phyloP scores from a whole-genome alignment of 441 rosid species.

The Gossypium schwendimanii region DNA sequence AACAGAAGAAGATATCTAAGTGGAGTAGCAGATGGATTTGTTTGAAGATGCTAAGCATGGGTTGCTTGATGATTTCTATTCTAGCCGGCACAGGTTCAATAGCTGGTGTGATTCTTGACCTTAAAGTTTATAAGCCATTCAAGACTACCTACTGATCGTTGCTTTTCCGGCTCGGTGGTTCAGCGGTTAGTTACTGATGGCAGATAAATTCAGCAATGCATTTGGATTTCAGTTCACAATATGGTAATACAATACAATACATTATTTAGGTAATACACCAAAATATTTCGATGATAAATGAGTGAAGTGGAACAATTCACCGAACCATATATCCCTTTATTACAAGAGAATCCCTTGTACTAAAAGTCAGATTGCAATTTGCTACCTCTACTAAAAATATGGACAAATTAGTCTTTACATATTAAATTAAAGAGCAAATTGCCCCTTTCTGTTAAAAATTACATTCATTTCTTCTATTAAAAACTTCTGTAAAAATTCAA shows the following conservation, averaged over 20 bases:
- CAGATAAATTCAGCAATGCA: not conserved
- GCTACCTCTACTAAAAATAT: too few relatives aligned
- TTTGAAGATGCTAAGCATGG: slow-evolving; percentile 47
- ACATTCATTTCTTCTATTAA: too few relatives aligned
- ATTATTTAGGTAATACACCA: not conserved
- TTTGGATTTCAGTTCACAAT: not conserved
- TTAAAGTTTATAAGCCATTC: slow-evolving; percentile 71
- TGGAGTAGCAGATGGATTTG: slow-evolving; percentile 57
- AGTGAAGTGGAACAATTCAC: not conserved
- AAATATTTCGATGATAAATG: not conserved
- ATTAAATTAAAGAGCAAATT: too few relatives aligned
- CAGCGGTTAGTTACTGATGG: not conserved
- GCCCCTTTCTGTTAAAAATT: too few relatives aligned
- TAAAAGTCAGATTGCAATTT: too few relatives aligned
- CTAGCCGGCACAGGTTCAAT: slow-evolving; percentile 64
- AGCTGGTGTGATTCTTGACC: slow-evolving; percentile 50
- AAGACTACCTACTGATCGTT: slow-evolving; percentile 22
- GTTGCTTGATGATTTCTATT: slow-evolving; percentile 49
- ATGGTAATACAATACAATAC: not conserved
- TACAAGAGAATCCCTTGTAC: not conserved
- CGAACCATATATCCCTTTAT: not conserved
- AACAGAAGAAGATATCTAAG: slow-evolving; percentile 41
- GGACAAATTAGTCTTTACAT: too few relatives aligned
- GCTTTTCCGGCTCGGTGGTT: not conserved
- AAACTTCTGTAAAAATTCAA: too few relatives aligned